Base-by-base conservation (phyloP, 2,329 filamentous ascomycete genomes). In the Paracorniculantispora psalliotae region DNA sequence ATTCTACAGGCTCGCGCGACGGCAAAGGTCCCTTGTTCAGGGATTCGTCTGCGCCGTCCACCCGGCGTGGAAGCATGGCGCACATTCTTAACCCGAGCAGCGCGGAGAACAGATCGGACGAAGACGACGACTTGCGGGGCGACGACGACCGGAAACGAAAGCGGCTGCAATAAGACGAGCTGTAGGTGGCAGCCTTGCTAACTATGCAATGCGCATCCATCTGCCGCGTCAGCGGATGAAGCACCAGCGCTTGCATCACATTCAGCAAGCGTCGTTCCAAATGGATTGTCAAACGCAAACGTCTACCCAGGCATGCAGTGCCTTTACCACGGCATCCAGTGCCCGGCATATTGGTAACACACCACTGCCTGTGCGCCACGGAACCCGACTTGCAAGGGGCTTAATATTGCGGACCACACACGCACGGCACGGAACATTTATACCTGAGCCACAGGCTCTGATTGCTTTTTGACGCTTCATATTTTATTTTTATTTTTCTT, bases 141-240 rank as follows among this genome's bases (percentile, higher is more conserved):
- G 81, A 85, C 23, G 81, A 84, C 12, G 82, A 84, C 63, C 76
- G 82, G 47, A 88, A 88, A 69, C 77, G 85, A 59, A 87, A 87
- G 71, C 78, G 85, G 57, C 72, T 86, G 64, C 76, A 81, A 64
- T 84, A 65, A 68, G 33, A 12, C n/a, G 37, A 15, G 15, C 37
- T 33, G 30, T 12, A 12, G 30, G 12, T 12, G 6, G 30, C 30
- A 6, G 30, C 12, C 30, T 6, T 33, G 30, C 30, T 33, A n/a
- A n/a, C n/a, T n/a, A n/a, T n/a, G n/a, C n/a, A n/a, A n/a, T n/a
- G n/a, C n/a, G n/a, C n/a, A n/a, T n/a, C n/a, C n/a, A n/a, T n/a
- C n/a, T n/a, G n/a, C n/a, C n/a, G n/a, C n/a, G n/a, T n/a, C n/a
- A n/a, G n/a, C n/a, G n/a, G n/a, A n/a, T n/a, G n/a, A n/a, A n/a